Evolutionary conservation across 2,329 filamentous ascomycete species (phyloP).

Genomic region (Hysterium pulicare): DNA sequence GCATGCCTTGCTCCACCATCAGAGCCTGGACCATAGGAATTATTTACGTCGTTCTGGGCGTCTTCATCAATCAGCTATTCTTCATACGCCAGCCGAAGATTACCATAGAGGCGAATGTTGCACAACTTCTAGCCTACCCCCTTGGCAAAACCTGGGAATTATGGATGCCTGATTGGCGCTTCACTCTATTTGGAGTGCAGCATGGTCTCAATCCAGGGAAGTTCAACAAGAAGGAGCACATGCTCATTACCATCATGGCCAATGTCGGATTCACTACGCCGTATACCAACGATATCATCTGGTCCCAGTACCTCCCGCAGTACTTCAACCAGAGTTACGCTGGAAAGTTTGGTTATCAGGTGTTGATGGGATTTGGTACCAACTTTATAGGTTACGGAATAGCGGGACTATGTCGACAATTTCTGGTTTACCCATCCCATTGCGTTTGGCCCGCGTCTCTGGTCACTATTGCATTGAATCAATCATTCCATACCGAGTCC

Average conservation of each 20-base stretch:
- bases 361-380: slow-evolving; percentile 3
- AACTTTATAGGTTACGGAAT: slow-evolving; percentile 10
- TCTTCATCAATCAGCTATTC: slow-evolving; percentile 25
- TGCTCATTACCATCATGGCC: slow-evolving; percentile 13
- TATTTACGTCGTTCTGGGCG: slow-evolving; percentile 12
- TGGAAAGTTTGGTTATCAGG: slow-evolving; percentile 35
- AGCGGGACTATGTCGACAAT: slow-evolving; percentile 7
- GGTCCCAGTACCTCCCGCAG: slow-evolving; percentile 48
- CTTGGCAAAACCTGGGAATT: slow-evolving; percentile 8
- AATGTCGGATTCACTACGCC: slow-evolving; percentile 44
- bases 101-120: slow-evolving; percentile 6
- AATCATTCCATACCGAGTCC: slow-evolving; percentile 5
- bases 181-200: slow-evolving; percentile 6
- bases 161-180: slow-evolving; percentile 5
- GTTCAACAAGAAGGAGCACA: slow-evolving; percentile 15
- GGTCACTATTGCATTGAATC: slow-evolving; percentile 9
- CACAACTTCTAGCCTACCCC: slow-evolving; percentile 6
- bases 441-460: slow-evolving; percentile 12
- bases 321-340: slow-evolving; percentile 54
- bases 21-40: slow-evolving; percentile 9
- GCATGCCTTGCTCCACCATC: slow-evolving; percentile 18
- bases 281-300: slow-evolving; percentile 51
- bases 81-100: slow-evolving; percentile 7
- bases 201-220: slow-evolving; percentile 10
- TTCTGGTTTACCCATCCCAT: slow-evolving; percentile 10